Base-by-base conservation (phyloP, 179 eudicot genomes). In the Gypsophila paniculata region DNA sequence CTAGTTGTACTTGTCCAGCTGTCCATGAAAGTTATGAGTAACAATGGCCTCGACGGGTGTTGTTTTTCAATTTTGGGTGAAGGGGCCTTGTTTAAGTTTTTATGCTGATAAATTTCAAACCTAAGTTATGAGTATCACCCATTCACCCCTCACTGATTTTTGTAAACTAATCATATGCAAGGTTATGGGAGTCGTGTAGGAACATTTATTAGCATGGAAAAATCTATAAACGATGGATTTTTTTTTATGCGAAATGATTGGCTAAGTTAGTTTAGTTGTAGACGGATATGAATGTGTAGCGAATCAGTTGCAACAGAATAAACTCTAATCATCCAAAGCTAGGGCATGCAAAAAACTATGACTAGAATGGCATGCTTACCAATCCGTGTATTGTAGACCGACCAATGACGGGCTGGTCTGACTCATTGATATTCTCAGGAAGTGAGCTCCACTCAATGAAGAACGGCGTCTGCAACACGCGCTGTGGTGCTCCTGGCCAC, bases 401-500 rank as follows among this genome's bases (percentile, higher is more conserved):
- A 74, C 98, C 97, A 74, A 93, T 89, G 69, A 93, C 76, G 0
- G 93, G 90, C 78, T 93, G 97, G 82, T 82, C 81, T 36, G 81
- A 36, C 85, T 93, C 98, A 57, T 89, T 80, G 61, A 80, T 85
- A 58, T 78, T 71, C 59, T 81, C 74, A 17, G 91, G 96, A 75
- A 93, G 96, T 72, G 74, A 79, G 78, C 75, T 80, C 89, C 89
- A 91, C 3, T 84, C 83, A 60, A 39, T 55, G 68, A 87, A 87
- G 79, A 93, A 93, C 21, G 94, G 91, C 44, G 96, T 92, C 48
- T 55, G 52, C 29, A 92, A 75, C 67, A 81, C 96, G 65, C 97
- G 98, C 0, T 91, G 97, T 0, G 96, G 97, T 76, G 98, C 98
- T 19, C 75, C 82, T 0, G 98, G 98, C 98, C 98, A 93, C 81